A percentile compares a stretch with the other conserved stretches of the same genome.
Evolutionary conservation across 164 flowering plant genomes (phyloP).

Genomic region (Aristolochia fimbriata): DNA sequence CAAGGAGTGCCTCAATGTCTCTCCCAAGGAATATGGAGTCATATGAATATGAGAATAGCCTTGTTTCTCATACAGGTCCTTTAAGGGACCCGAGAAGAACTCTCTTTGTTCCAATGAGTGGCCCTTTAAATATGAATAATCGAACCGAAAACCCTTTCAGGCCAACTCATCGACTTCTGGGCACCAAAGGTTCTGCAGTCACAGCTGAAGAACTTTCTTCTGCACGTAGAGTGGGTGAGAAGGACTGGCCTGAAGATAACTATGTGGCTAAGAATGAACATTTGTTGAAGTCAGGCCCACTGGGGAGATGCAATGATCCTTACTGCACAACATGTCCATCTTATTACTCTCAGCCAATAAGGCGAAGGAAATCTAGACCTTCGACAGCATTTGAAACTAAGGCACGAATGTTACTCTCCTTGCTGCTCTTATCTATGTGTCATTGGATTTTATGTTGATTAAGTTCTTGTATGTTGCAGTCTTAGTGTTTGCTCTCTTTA

Average conservation of each 20-base stretch:
- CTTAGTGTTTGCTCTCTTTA: too few species aligned
- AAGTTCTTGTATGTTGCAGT: too few species aligned
- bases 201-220: conserved; percentile 34
- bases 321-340: conserved; percentile 87
- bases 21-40: conserved; percentile 25
- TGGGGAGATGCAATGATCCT: conserved; percentile 88
- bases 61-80: conserved; percentile 63
- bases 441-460: neutral
- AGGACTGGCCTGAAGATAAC: conserved; percentile 23
- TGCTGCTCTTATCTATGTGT: neutral
- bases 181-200: conserved; percentile 14
- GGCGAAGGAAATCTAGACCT: conserved; percentile 21
- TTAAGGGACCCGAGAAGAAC: conserved; percentile 32
- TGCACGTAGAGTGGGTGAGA: conserved; percentile 16
- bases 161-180: conserved; percentile 13
- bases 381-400: conserved; percentile 37
- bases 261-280: conserved; percentile 47
- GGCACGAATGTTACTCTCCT: conserved; percentile 20
- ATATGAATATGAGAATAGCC: conserved; percentile 17
- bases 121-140: conserved; percentile 31
- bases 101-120: conserved; percentile 50
- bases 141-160: conserved; percentile 18
- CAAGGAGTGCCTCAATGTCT: conserved; percentile 55
- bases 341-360: conserved; percentile 26
- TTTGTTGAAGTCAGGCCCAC: conserved; percentile 66